Base-by-base conservation (phyloP, 495 filamentous ascomycete species). In the Aspergillus ellipticus region DNA sequence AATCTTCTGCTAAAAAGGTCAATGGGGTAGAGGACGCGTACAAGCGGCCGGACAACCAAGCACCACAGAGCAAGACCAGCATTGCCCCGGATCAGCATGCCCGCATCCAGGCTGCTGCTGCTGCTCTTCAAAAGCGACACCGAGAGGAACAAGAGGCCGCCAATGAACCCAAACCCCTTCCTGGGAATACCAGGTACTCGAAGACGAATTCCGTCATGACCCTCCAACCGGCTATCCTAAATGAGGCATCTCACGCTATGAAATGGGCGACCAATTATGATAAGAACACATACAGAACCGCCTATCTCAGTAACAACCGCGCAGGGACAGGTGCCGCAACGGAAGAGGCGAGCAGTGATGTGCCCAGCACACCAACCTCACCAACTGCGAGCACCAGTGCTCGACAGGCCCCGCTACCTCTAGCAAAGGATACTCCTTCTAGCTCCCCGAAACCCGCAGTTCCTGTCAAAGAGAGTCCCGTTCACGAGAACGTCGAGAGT, bases 181-280 rank as follows among this genome's bases (percentile, higher is more conserved):
- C 56, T 35, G 69, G 49, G n/a, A 26, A 80, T 37, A 84, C 87
- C 37, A 61, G 73, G 7, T 68, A 78, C 51, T 82, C 82, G 46
- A 95, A 92, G 78, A 97, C 94, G 0, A 92, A 87, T 72, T 97
- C 94, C 49, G 84, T 96, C 20, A 81, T 97, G 62, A 96, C 92
- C 11, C 79, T 97, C 39, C 91, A 96, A 66, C 87, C 92, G 8
- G 81, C 83, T 33, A 89, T 97, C 49, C 72, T 96, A 64, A 93
- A 79, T 53, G 94, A 94, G 64, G 95, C 92, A 16, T 91, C 87
- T 15, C 87, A 91, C 21, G 94, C 94, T 10, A 88, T 98, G 85
- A 93, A 96, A 68, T 98, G 94, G 94, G 89, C 93, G 9, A 74
- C 59, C 48, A 72, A 74, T 42, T 77, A 77, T 52, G 93, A 98